Conservation (phyloP, 352 stramenopile species). For the Globisporangium emineosum region DNA sequence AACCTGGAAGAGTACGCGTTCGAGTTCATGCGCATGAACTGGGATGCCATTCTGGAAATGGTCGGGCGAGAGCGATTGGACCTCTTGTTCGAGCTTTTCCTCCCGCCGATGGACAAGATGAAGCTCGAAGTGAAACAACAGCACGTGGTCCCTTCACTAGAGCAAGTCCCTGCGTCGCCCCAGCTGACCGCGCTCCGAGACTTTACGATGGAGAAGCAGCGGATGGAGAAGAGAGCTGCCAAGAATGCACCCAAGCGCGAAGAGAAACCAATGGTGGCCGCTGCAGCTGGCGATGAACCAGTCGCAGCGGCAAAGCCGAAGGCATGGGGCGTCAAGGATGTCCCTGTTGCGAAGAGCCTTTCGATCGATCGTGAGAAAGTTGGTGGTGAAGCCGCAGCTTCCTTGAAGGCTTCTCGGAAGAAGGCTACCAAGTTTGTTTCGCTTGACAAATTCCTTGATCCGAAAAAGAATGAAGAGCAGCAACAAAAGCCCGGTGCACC, state of each 20-base stretch:
- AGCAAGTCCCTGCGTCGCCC: conserved; percentile 1
- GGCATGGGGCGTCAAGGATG: background rate
- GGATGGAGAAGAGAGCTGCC: conserved; percentile 2
- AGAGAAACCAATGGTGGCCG: background rate
- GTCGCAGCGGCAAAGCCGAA: too few species aligned
- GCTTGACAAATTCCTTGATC: conserved; percentile 42
- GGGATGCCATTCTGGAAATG: conserved; percentile 68
- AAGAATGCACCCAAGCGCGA: conserved; percentile 6
- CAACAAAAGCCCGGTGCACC: conserved; percentile 11
- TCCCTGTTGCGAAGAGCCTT: background rate
- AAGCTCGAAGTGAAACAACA: conserved; percentile 17
- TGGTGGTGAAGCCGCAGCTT: background rate
- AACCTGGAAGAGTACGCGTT: conserved; percentile 45
- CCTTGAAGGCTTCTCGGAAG: conserved; percentile 12
- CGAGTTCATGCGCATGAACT: conserved; percentile 69
- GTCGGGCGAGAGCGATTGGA: conserved; percentile 60
- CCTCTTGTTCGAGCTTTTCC: conserved; percentile 59
- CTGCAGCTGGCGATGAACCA: too few species aligned
- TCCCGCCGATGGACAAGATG: conserved; percentile 25
- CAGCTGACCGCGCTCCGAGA: conserved; percentile 11
- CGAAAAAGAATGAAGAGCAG: conserved; percentile 14
- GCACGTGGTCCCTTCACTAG: background rate
- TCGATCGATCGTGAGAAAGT: background rate
- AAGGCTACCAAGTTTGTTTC: conserved; percentile 58
- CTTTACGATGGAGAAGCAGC: conserved; percentile 15